Evolutionary conservation across 257 asterid species (phyloP).

Genomic region (Solanum peruvianum): DNA sequence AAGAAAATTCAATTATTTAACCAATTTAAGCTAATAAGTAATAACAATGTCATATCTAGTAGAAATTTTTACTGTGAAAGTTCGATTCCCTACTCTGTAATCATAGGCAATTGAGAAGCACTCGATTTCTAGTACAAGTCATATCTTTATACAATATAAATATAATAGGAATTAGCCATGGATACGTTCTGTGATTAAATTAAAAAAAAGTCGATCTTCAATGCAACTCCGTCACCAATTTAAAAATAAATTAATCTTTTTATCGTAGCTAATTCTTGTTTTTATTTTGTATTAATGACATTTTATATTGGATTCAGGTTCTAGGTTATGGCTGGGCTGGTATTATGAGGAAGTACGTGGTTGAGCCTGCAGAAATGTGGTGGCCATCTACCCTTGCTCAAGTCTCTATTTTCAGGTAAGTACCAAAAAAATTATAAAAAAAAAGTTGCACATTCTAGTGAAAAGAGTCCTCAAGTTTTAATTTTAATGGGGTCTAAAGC

Average conservation of each 20-base stretch:
- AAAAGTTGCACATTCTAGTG: not conserved
- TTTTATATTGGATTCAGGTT: conserved; percentile 10
- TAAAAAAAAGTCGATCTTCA: too few relatives aligned
- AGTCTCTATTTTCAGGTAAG: conserved; percentile 54
- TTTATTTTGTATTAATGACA: not conserved
- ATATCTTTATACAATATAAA: too few relatives aligned
- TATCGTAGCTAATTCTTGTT: not conserved
- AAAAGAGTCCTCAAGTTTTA: not conserved
- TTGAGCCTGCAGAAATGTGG: conserved; percentile 61
- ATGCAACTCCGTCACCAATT: too few relatives aligned
- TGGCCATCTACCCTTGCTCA: conserved; percentile 50
- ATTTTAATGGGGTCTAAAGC: not conserved
- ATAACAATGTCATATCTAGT: not conserved
- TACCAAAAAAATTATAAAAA: too few relatives aligned
- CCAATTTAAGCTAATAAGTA: not conserved
- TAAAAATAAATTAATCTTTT: not conserved
- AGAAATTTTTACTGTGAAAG: not conserved
- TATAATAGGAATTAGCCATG: too few relatives aligned
- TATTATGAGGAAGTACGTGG: conserved; percentile 37
- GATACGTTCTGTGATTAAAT: too few relatives aligned
- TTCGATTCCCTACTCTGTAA: not conserved
- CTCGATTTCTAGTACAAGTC: too few relatives aligned
- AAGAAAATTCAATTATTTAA: not conserved
- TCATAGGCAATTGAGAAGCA: not conserved
- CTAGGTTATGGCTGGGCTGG: conserved; percentile 67